Percentiles rank a stretch among this genome's conserved stretches.
These are phyloP conservation scores for Colletotrichum nymphaeae DNA, from an alignment of 2,329 filamentous ascomycete species.

Conservation along the genomic window DNA sequence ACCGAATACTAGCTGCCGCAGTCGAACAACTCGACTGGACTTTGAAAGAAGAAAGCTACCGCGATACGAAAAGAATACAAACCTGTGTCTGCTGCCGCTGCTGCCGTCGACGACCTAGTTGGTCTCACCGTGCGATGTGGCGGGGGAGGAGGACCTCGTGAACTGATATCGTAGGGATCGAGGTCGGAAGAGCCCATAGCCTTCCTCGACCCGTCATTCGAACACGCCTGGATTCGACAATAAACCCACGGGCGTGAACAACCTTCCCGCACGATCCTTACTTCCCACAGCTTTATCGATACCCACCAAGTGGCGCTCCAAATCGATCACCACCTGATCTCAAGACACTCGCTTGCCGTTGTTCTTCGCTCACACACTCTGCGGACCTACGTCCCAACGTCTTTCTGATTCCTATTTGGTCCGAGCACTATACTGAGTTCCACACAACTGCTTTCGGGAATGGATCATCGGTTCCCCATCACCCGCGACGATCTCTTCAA, in stretches of 20 bases:
- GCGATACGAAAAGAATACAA: slow-evolving; percentile 31
- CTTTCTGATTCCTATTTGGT: background rate
- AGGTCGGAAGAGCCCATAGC: slow-evolving; percentile 42
- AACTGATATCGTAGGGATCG: slow-evolving; percentile 49
- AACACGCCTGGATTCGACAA: slow-evolving; percentile 2
- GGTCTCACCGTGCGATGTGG: slow-evolving; percentile 56
- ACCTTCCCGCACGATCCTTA: slow-evolving; percentile 5
- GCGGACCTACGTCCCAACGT: background rate
- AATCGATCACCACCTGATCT: slow-evolving; percentile 1
- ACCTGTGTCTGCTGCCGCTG: slow-evolving; percentile 35
- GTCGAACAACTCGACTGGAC: slow-evolving; percentile 31
- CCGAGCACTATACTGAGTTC: slow-evolving; percentile 32
- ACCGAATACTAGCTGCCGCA: slow-evolving; percentile 22
- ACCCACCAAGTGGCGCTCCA: slow-evolving; percentile 6
- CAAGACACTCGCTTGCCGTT: slow-evolving; percentile 24
- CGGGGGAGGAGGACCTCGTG: slow-evolving; percentile 53
- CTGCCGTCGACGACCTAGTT: slow-evolving; percentile 30
- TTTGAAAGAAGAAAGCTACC: background rate
- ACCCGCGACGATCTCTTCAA: slow-evolving; percentile 74
- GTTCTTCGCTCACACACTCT: slow-evolving; percentile 7
- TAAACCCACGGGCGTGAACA: background rate
- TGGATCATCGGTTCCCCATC: slow-evolving; percentile 72
- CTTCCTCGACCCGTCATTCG: slow-evolving; percentile 28
- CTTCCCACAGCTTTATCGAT: slow-evolving; percentile 15
- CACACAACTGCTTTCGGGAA: slow-evolving; percentile 51